Conservation (phyloP, 331 rosid genomes). For the Prunus yedoensis region DNA sequence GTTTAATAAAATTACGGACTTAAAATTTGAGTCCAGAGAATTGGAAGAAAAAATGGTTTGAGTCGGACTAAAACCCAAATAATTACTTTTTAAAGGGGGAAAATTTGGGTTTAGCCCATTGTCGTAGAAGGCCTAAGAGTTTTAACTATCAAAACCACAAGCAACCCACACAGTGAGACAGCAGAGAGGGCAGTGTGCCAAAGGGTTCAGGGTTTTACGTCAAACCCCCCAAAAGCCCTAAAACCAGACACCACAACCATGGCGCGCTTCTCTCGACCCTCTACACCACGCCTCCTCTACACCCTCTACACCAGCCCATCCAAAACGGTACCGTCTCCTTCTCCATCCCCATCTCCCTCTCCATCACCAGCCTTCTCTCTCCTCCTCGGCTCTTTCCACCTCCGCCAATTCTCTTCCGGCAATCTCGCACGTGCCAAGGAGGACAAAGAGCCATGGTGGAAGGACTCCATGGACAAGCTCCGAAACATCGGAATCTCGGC, state of each 20-base stretch:
- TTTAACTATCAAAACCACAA: not conserved
- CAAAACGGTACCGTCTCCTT: slow-evolving; percentile 16
- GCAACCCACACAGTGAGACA: not conserved
- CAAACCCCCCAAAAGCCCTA: slow-evolving; percentile 4
- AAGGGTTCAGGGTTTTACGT: slow-evolving; percentile 65
- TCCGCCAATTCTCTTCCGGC: slow-evolving; percentile 60
- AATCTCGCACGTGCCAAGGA: slow-evolving; percentile 66
- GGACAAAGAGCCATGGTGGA: slow-evolving; percentile 86
- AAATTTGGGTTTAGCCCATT: too few species aligned
- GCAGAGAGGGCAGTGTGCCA: not conserved
- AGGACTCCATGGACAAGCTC: slow-evolving; percentile 69
- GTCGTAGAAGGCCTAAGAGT: not conserved
- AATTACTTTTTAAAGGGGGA: fast-evolving
- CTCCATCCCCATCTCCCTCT: slow-evolving; percentile 24
- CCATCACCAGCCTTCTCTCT: slow-evolving; percentile 43
- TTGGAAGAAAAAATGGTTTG: too few species aligned
- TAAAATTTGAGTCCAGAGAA: too few species aligned
- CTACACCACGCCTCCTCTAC: slow-evolving; percentile 64
- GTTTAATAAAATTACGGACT: too few species aligned
- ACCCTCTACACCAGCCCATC: slow-evolving; percentile 45
- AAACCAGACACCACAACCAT: slow-evolving; percentile 43
- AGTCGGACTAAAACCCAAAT: fast-evolving
- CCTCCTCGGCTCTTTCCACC: slow-evolving; percentile 51
- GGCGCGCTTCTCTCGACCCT: slow-evolving; percentile 57
- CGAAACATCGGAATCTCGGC: slow-evolving; percentile 99